Conservation (phyloP, 495 filamentous ascomycete genomes). For the Extremus antarcticus region DNA sequence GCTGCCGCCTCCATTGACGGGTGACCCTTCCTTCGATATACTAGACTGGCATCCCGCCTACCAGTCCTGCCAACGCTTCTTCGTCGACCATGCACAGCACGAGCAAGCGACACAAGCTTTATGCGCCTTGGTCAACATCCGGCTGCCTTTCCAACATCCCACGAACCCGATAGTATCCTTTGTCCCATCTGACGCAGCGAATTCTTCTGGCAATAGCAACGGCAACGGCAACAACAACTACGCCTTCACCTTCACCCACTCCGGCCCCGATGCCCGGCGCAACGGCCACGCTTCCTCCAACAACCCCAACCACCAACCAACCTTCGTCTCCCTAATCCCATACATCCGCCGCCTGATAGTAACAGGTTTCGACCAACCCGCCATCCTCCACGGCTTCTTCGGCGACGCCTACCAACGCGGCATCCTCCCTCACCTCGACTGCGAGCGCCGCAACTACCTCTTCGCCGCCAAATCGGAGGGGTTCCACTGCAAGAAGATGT, state of each 20-base stretch:
- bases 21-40: conserved; percentile 55
- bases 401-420: conserved; percentile 80
- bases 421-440: conserved; percentile 71
- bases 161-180: conserved; percentile 28
- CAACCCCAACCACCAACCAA: conserved; percentile 2
- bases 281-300: background rate
- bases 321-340: conserved; percentile 65
- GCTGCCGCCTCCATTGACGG: conserved; percentile 13
- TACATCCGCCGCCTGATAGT: conserved; percentile 86
- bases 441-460: conserved; percentile 85
- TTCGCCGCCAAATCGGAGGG: conserved; percentile 87
- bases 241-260: conserved; percentile 7
- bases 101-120: conserved; percentile 72
- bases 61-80: conserved; percentile 84
- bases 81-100: conserved; percentile 86
- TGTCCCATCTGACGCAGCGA: conserved; percentile 22
- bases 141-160: conserved; percentile 55
- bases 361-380: conserved; percentile 78
- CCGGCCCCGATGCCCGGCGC: background rate
- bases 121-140: conserved; percentile 82
- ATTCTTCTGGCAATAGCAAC: conserved; percentile 16
- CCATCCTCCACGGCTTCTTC: conserved; percentile 85
- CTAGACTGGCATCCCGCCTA: conserved; percentile 91
- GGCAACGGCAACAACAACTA: conserved; percentile 22
- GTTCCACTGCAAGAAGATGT: conserved; percentile 81